Base-by-base conservation (phyloP, 164 flowering plant species). In the Platanus orientalis region DNA sequence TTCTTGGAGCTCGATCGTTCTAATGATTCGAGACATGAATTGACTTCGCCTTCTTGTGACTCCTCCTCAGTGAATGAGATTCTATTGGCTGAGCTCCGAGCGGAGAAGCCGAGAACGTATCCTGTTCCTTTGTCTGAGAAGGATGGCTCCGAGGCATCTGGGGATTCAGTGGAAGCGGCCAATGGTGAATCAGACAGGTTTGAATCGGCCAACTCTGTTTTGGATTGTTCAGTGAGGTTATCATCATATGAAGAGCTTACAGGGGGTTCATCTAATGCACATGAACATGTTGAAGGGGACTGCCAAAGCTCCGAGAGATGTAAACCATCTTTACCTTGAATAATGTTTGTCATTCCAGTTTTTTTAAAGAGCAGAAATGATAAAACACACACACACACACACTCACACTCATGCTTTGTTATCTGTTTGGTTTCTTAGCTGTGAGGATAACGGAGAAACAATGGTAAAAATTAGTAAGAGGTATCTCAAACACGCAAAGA, bases 71-170 rank as follows among this genome's bases (percentile, higher is more conserved):
- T 58, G n/a, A 60, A 62, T 56, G 76, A 72, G 61, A 56, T 47
- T 48, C 69, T 50, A 42, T 50, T 62, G 16, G 55, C 47, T 11
- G 60, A 59, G 36, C 62, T 59, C 47, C 44, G 48, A 34, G 51
- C 13, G n/a, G n/a, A n/a, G n/a, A n/a, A 74, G 54, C 50, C 55
- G 30, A 74, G 84, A 58, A 76, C 73, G 7, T 79, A 78, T 72
- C 83, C 84, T 21, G 85, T 83, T 44, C 65, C 73, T 7, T 75
- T 81, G 24, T 68, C 78, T 48, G 85, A 84, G 52, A 71, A 70
- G 48, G 83, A 75, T 57, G 34, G 65, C 51, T 52, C 32, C 49
- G 76, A 70, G 69, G 67, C 42, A 7, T 57, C 65, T 40, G 74
- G 34, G 36, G 69, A 58, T 57, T 62, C 52, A 9, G 64, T 16